phyloP scores from a whole-genome alignment of 2,329 filamentous ascomycete genomes.

The Paecilomyces fulvus region DNA sequence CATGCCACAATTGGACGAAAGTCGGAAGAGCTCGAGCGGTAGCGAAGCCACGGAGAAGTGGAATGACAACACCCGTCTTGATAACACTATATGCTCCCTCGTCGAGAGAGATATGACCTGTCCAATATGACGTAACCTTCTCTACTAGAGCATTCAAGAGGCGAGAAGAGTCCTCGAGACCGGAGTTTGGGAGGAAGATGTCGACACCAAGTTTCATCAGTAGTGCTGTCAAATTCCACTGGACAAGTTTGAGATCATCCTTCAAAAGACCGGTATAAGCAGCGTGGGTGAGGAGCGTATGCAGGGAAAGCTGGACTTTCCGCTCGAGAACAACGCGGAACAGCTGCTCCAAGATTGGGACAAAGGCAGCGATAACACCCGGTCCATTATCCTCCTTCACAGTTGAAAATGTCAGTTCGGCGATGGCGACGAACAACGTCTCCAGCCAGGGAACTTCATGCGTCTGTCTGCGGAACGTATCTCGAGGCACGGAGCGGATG shows the following conservation, averaged over 20 bases:
- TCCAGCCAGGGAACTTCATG: slow-evolving; percentile 44
- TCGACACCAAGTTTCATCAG: slow-evolving; percentile 34
- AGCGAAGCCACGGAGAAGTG: slow-evolving; percentile 32
- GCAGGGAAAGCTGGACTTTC: slow-evolving; percentile 31
- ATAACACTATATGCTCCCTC: slow-evolving; percentile 22
- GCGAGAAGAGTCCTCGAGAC: slow-evolving; percentile 26
- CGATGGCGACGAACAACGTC: slow-evolving; percentile 37
- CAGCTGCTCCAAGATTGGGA: slow-evolving; percentile 27
- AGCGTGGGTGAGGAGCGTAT: slow-evolving; percentile 33
- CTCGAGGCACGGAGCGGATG: slow-evolving; percentile 36
- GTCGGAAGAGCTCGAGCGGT: slow-evolving; percentile 30
- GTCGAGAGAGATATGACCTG: slow-evolving; percentile 9
- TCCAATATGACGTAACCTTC: slow-evolving; percentile 27
- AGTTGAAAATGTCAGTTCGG: slow-evolving; percentile 30
- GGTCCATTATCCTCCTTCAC: slow-evolving; percentile 19
- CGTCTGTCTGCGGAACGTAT: slow-evolving; percentile 34
- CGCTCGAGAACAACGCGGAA: slow-evolving; percentile 30
- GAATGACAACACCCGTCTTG: slow-evolving; percentile 31
- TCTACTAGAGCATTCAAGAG: slow-evolving; percentile 29
- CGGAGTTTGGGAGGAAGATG: slow-evolving; percentile 37
- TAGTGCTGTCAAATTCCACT: slow-evolving; percentile 35
- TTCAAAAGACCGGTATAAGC: slow-evolving; percentile 32
- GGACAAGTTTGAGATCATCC: slow-evolving; percentile 21
- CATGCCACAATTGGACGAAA: slow-evolving; percentile 34
- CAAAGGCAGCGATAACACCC: slow-evolving; percentile 21